phyloP scores from a whole-genome alignment of 345 rosid genomes.

The Brassica cretica region DNA sequence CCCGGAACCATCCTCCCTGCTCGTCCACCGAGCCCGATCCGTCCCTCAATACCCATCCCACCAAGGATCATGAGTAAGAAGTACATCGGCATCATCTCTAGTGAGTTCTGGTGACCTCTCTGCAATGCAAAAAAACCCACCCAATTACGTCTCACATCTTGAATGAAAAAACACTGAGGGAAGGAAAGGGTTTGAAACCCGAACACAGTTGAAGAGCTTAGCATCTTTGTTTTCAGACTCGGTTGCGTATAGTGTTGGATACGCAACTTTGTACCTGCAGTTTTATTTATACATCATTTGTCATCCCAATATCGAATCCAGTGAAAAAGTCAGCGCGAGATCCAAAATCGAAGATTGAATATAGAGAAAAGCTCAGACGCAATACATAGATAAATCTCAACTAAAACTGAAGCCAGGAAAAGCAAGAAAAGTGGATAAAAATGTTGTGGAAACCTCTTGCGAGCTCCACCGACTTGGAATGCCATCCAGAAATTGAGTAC shows the following conservation, averaged over 20 bases:
- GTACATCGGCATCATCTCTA: slow-evolving; percentile 85
- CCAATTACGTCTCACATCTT: neutral
- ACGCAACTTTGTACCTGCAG: slow-evolving; percentile 48
- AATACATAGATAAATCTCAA: neutral
- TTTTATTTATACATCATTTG: neutral
- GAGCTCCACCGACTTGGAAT: slow-evolving; percentile 33
- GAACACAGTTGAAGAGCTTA: slow-evolving; percentile 80
- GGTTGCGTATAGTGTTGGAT: slow-evolving; percentile 74
- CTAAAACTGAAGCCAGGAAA: neutral
- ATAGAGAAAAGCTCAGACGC: neutral
- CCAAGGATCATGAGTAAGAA: slow-evolving; percentile 71
- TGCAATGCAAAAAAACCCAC: neutral
- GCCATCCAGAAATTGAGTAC: slow-evolving; percentile 33
- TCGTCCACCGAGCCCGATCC: too few species aligned
- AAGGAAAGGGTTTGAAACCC: slow-evolving; percentile 42
- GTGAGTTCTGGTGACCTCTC: slow-evolving; percentile 94
- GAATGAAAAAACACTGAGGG: neutral
- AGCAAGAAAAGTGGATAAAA: neutral
- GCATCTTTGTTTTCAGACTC: slow-evolving; percentile 87
- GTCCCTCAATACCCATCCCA: too few species aligned
- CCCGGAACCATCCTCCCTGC: too few species aligned
- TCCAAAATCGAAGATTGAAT: neutral
- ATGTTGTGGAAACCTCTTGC: slow-evolving; percentile 23
- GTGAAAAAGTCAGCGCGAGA: neutral
- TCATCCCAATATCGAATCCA: neutral